Conservation (phyloP, 371 early-diverging fungal species). For the Mortierella sp. region DNA sequence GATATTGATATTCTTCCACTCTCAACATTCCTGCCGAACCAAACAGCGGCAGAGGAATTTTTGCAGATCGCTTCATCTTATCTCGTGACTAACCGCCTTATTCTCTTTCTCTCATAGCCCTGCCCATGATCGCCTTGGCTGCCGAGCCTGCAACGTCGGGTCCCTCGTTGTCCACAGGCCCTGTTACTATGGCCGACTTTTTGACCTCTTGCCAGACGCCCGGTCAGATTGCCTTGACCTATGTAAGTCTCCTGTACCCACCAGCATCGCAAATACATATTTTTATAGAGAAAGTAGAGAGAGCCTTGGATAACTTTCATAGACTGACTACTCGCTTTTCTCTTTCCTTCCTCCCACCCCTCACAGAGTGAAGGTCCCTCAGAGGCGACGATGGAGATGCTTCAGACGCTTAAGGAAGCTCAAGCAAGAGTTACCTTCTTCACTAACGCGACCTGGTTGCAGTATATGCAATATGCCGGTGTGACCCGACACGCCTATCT, state of each 20-base stretch:
- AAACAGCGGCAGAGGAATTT: no score
- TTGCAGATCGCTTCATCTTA: background rate
- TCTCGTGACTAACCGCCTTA: background rate
- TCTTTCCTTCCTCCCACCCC: background rate
- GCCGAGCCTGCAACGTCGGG: constrained; percentile 16
- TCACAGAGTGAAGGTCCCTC: constrained; percentile 61
- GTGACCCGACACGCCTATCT: constrained; percentile 61
- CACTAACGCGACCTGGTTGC: constrained; percentile 65
- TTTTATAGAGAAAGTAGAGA: background rate
- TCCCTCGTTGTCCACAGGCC: constrained; percentile 20
- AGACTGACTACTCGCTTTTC: background rate
- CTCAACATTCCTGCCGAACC: no score
- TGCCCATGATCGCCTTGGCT: constrained; percentile 24
- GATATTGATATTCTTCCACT: no score
- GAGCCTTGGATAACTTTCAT: no score
- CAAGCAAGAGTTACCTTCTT: constrained; percentile 67
- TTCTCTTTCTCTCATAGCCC: constrained; percentile 7
- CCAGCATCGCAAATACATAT: background rate
- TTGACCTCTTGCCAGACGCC: constrained; percentile 55
- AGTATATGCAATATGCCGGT: constrained; percentile 61
- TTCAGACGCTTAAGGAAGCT: constrained; percentile 60
- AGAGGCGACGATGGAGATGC: constrained; percentile 60
- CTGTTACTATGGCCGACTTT: constrained; percentile 38
- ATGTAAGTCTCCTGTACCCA: constrained; percentile 48
- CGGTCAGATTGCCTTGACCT: constrained; percentile 64